Conservation (phyloP, 768 basidiomycete genomes). For the Mycena kentingensis region DNA sequence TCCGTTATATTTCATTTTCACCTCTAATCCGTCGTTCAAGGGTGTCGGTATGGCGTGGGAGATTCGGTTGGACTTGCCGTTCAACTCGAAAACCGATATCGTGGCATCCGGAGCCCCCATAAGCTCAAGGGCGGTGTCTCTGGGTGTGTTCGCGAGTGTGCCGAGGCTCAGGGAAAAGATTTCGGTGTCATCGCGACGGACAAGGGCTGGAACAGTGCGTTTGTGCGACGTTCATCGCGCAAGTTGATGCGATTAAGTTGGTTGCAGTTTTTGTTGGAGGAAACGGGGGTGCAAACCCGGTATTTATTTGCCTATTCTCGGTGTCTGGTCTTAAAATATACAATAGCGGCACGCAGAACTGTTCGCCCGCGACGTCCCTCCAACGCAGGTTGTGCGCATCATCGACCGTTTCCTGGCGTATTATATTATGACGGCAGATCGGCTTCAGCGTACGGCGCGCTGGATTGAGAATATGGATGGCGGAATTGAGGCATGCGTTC, state of each 20-base stretch:
- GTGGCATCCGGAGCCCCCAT: constrained; percentile 68
- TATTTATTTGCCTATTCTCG: constrained; percentile 10
- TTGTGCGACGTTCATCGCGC: neutral
- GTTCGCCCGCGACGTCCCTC: constrained; percentile 68
- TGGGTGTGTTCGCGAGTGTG: constrained; percentile 76
- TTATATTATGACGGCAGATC: constrained; percentile 75
- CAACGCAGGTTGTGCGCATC: constrained; percentile 58
- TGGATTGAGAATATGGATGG: constrained; percentile 76
- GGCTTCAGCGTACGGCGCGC: constrained; percentile 67
- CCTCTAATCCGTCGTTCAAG: constrained; percentile 10
- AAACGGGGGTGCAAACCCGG: constrained; percentile 64
- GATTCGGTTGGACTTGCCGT: constrained; percentile 77
- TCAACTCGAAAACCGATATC: constrained; percentile 70
- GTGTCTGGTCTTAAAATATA: constrained; percentile 6
- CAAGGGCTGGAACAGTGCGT: constrained; percentile 72
- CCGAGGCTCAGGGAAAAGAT: constrained; percentile 74
- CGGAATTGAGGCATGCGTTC: constrained; percentile 51
- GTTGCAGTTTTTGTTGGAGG: constrained; percentile 61
- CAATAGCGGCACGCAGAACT: constrained; percentile 59
- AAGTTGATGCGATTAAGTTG: neutral
- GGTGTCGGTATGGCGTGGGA: constrained; percentile 73
- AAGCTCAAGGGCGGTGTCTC: constrained; percentile 78
- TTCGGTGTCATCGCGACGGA: constrained; percentile 77
- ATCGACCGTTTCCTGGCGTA: constrained; percentile 67
- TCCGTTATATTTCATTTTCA: too few species aligned